Percentiles rank a stretch among this genome's conserved stretches.
Conservation (phyloP, 192 early-diverging fungal genomes). For the Spizellomyces sp. region DNA sequence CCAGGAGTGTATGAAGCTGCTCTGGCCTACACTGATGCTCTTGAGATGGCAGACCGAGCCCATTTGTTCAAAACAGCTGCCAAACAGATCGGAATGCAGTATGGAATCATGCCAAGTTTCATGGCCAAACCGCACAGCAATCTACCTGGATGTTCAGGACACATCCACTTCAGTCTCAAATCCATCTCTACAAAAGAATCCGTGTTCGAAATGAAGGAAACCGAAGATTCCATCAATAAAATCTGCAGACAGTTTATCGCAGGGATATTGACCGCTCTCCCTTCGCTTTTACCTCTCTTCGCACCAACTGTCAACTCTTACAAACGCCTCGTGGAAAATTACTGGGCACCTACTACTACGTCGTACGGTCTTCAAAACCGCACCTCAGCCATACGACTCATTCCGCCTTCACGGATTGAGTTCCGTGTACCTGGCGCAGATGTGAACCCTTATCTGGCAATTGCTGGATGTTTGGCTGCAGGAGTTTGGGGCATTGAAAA, state of each 20-base stretch:
- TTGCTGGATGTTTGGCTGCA: conserved; percentile 69
- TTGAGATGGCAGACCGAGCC: conserved; percentile 70
- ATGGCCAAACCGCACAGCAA: conserved; percentile 81
- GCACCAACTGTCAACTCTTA: conserved; percentile 84
- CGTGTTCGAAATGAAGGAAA: conserved; percentile 46
- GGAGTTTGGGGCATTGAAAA: conserved; percentile 73
- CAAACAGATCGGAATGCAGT: conserved; percentile 71
- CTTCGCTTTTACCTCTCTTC: conserved; percentile 69
- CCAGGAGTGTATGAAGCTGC: conserved; percentile 85
- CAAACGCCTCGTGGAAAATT: conserved; percentile 80
- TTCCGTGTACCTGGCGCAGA: conserved; percentile 83
- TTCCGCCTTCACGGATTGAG: conserved; percentile 71
- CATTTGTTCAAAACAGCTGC: conserved; percentile 75
- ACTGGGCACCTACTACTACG: conserved; percentile 82
- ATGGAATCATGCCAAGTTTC: conserved; percentile 75
- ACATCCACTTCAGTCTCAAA: conserved; percentile 74
- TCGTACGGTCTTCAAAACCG: conserved; percentile 81
- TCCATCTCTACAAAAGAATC: conserved; percentile 49
- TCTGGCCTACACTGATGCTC: conserved; percentile 60
- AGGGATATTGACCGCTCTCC: conserved; percentile 55
- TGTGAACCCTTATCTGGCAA: conserved; percentile 76
- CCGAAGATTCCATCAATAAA: background rate
- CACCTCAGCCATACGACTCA: conserved; percentile 71
- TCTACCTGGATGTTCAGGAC: conserved; percentile 80
- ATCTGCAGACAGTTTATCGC: conserved; percentile 30